Conservation (phyloP, 371 early-diverging fungal genomes). For the Circinella minor region DNA sequence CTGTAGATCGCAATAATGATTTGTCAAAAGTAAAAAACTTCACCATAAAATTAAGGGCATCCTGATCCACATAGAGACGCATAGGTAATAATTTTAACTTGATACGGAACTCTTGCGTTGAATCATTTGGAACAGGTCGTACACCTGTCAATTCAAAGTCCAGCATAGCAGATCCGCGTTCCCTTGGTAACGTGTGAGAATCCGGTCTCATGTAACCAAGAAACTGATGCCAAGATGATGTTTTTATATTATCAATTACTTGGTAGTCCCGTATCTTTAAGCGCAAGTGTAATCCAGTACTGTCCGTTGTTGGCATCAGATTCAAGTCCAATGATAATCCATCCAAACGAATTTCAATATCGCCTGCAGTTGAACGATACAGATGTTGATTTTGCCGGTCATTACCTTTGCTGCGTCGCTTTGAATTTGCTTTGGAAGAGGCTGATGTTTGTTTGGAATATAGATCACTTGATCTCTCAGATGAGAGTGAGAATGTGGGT, state of each 20-base stretch:
- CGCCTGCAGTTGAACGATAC: constrained; percentile 33
- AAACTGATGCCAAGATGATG: constrained; percentile 80
- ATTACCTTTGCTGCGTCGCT: background rate
- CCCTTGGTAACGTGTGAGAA: constrained; percentile 55
- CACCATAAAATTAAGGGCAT: constrained; percentile 86
- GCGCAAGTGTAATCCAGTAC: constrained; percentile 53
- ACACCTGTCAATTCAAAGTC: constrained; percentile 66
- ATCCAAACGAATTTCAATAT: constrained; percentile 64
- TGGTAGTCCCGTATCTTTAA: constrained; percentile 70
- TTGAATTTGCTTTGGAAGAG: background rate
- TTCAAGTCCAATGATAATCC: constrained; percentile 62
- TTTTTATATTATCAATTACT: constrained; percentile 78
- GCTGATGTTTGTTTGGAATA: background rate
- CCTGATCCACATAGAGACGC: constrained; percentile 92
- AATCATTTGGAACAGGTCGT: constrained; percentile 58
- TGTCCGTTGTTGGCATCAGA: constrained; percentile 51
- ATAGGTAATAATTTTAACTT: constrained; percentile 78
- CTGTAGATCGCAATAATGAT: constrained; percentile 32
- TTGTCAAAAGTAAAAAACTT: constrained; percentile 75
- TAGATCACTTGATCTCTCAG: constrained; percentile 1
- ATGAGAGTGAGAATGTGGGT: constrained; percentile 13
- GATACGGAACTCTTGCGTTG: constrained; percentile 64
- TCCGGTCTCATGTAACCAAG: constrained; percentile 70
- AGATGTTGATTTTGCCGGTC: background rate
- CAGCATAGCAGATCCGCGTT: constrained; percentile 71